Evolutionary conservation across 2,329 filamentous ascomycete species (phyloP).

Genomic region (Aureobasidium musti): DNA sequence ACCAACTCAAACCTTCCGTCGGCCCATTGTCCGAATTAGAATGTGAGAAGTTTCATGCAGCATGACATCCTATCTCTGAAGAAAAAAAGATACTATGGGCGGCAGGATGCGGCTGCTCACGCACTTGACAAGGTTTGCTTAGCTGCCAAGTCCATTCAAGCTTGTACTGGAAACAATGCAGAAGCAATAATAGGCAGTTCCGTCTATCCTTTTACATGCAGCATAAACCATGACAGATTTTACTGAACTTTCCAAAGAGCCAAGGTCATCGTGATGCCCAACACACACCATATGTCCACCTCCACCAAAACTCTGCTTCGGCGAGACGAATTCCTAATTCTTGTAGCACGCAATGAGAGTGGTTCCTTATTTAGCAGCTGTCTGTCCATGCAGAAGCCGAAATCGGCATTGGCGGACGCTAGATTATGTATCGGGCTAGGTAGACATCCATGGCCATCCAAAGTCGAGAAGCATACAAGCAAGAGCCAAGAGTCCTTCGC

Average conservation of each 20-base stretch:
- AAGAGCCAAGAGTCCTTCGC: not conserved
- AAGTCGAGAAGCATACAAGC: not conserved
- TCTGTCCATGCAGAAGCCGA: not conserved
- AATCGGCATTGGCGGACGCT: constrained; percentile 13
- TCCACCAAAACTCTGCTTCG: no score
- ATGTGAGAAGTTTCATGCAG: constrained; percentile 8
- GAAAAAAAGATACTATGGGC: not conserved
- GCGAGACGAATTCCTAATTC: not conserved
- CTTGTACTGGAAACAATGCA: not conserved
- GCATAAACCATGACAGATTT: not conserved
- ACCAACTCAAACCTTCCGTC: constrained; percentile 9
- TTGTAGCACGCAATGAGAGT: constrained; percentile 2
- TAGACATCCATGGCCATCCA: not conserved
- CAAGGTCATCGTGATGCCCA: not conserved
- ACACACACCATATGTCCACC: not conserved
- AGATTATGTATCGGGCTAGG: not conserved
- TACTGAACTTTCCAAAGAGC: not conserved
- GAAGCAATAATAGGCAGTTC: not conserved
- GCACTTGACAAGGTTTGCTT: constrained; percentile 4
- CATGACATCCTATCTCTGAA: constrained; percentile 19
- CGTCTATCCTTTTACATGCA: not conserved
- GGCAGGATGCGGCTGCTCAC: constrained; percentile 12
- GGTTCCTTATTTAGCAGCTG: constrained; percentile 2
- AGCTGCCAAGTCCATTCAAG: not conserved
- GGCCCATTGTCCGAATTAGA: constrained; percentile 1